phyloP scores from a whole-genome alignment of 164 flowering plant genomes.

The Piper betle region DNA sequence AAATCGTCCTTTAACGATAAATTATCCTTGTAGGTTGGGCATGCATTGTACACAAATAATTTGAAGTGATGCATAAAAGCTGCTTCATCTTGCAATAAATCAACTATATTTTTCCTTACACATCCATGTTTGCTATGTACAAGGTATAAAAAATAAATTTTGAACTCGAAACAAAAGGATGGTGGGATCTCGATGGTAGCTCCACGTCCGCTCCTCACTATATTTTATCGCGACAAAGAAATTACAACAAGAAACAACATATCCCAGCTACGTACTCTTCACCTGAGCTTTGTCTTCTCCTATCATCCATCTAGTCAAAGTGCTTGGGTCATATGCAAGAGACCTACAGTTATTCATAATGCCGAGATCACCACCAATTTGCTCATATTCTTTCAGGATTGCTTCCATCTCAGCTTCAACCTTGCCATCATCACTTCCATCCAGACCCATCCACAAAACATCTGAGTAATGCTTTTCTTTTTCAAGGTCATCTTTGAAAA shows the following conservation, averaged over 20 bases:
- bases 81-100: no score
- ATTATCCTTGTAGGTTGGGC: no score
- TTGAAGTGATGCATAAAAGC: no score
- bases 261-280: background rate
- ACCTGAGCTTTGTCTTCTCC: constrained; percentile 46
- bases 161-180: no score
- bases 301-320: constrained; percentile 62
- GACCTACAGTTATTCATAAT: constrained; percentile 42
- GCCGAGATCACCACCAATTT: constrained; percentile 66
- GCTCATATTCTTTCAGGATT: constrained; percentile 46
- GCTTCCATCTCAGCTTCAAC: constrained; percentile 69
- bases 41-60: no score
- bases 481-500: constrained; percentile 51
- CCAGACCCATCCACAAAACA: constrained; percentile 28
- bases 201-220: no score
- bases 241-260: background rate
- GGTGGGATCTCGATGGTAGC: no score
- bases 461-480: constrained; percentile 68
- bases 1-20: no score
- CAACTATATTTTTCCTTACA: no score
- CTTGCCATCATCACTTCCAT: constrained; percentile 27
- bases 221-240: background rate
- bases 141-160: no score
- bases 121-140: no score
- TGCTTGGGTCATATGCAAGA: constrained; percentile 53